These are phyloP conservation scores for Trametes cubensis DNA, from an alignment of 768 basidiomycete genomes.

Conservation along the genomic window DNA sequence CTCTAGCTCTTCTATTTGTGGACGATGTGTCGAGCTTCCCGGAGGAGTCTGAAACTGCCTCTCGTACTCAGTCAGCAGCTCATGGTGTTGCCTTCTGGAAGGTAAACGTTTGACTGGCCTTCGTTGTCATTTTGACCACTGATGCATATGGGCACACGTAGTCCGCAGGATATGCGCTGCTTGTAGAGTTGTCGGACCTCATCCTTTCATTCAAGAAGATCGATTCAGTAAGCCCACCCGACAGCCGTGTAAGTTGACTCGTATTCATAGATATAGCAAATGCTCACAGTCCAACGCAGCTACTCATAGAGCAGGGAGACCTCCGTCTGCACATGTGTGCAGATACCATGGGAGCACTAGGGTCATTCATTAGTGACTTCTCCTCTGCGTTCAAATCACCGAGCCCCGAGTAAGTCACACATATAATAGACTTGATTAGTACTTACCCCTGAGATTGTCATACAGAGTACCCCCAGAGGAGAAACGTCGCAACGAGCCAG, in stretches of 20 bases:
- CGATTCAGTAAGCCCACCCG: conserved; percentile 26
- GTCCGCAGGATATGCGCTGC: conserved; percentile 68
- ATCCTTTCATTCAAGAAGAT: conserved; percentile 45
- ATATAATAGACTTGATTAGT: neutral
- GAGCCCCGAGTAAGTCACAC: conserved; percentile 28
- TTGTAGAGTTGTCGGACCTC: conserved; percentile 60
- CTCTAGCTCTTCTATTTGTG: conserved; percentile 54
- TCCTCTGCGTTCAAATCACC: conserved; percentile 43
- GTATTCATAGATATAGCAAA: neutral
- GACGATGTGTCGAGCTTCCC: conserved; percentile 48
- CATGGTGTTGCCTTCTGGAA: conserved; percentile 63
- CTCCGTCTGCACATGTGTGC: conserved; percentile 75
- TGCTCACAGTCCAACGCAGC: conserved; percentile 40
- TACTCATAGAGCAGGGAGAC: conserved; percentile 53
- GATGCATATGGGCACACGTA: conserved; percentile 29
- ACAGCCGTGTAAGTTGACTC: conserved; percentile 40
- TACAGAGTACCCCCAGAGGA: conserved; percentile 5
- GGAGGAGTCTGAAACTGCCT: conserved; percentile 30
- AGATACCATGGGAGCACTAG: conserved; percentile 66
- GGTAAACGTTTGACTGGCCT: conserved; percentile 43
- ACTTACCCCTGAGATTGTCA: neutral
- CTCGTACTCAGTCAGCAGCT: conserved; percentile 20
- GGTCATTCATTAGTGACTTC: conserved; percentile 57
- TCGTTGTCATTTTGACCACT: neutral
- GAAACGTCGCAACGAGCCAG: conserved; percentile 26